Evolutionary conservation across 1,284 basidiomycete species (phyloP).

Genomic region (Austroboletus novae-zelandiae): DNA sequence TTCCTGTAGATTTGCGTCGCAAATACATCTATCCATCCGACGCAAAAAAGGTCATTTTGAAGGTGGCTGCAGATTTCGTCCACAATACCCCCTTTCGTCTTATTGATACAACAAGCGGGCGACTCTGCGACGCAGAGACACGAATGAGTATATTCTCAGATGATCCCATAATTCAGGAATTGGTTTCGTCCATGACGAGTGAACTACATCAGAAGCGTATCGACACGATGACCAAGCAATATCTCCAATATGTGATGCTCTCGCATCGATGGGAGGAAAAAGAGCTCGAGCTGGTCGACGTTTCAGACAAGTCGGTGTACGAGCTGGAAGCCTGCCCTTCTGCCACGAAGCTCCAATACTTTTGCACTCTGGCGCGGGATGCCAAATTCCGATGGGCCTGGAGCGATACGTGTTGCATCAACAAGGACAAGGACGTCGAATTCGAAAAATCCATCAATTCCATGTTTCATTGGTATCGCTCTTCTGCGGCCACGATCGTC

Average conservation of each 20-base stretch:
- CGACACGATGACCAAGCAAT: slow-evolving; percentile 3
- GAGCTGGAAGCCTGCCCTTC: slow-evolving; percentile 8
- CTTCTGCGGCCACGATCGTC: slow-evolving; percentile 19
- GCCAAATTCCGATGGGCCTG: slow-evolving; percentile 21
- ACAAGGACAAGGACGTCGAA: slow-evolving; percentile 23
- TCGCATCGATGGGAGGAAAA: slow-evolving; percentile 23
- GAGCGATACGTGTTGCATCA: slow-evolving; percentile 29
- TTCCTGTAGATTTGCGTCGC: slow-evolving; percentile 6
- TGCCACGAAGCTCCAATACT: slow-evolving; percentile 15
- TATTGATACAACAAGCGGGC: slow-evolving; percentile 20
- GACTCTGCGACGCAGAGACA: slow-evolving; percentile 18
- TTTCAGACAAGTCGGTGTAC: slow-evolving; percentile 15
- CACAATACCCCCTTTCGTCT: slow-evolving; percentile 14
- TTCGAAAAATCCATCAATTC: slow-evolving; percentile 22
- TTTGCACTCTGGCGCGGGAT: slow-evolving; percentile 15
- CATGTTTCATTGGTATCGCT: slow-evolving; percentile 27
- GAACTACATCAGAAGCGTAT: slow-evolving; percentile 7
- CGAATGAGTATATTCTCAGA: slow-evolving; percentile 15
- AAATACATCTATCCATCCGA: slow-evolving; percentile 17
- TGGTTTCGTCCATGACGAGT: slow-evolving; percentile 19
- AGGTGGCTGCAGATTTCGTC: background rate
- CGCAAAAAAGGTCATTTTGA: slow-evolving; percentile 1
- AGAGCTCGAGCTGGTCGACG: slow-evolving; percentile 17
- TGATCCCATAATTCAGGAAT: slow-evolving; percentile 15
- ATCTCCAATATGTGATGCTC: slow-evolving; percentile 23